Conservation (phyloP, 371 early-diverging fungal genomes). For the Coemansia linderi region DNA sequence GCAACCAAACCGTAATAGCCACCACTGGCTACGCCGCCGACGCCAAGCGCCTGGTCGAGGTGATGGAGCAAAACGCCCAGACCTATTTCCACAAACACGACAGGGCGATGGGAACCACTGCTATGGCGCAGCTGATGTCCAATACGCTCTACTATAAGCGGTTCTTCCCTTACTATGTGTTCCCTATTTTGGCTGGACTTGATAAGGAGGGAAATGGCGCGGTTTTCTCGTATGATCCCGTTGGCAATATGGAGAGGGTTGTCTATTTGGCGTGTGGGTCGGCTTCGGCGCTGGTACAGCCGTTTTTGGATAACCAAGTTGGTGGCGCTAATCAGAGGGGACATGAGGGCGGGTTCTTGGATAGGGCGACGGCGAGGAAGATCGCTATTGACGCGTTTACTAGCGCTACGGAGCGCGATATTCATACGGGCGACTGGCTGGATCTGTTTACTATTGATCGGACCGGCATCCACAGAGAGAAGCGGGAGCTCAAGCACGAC, state of each 20-base stretch:
- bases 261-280: slow-evolving; percentile 86
- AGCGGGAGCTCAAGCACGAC: slow-evolving; percentile 77
- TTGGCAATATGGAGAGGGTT: slow-evolving; percentile 92
- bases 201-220: slow-evolving; percentile 89
- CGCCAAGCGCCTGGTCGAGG: slow-evolving; percentile 81
- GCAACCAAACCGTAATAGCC: slow-evolving; percentile 86
- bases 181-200: slow-evolving; percentile 90
- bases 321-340: slow-evolving; percentile 64
- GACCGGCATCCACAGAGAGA: slow-evolving; percentile 75
- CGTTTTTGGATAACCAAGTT: slow-evolving; percentile 98
- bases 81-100: slow-evolving; percentile 92
- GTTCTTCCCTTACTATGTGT: slow-evolving; percentile 98
- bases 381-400: slow-evolving; percentile 97
- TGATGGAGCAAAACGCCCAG: slow-evolving; percentile 86
- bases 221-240: slow-evolving; percentile 94
- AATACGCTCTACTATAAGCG: slow-evolving; percentile 93
- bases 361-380: slow-evolving; percentile 64
- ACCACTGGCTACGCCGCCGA: slow-evolving; percentile 97
- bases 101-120: slow-evolving; percentile 82
- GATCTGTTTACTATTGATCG: slow-evolving; percentile 90
- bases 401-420: slow-evolving; percentile 98
- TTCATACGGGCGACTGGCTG: slow-evolving; percentile 98
- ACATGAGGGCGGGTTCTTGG: slow-evolving; percentile 56
- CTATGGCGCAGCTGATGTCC: slow-evolving; percentile 93
- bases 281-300: slow-evolving; percentile 92